Base-by-base conservation (phyloP, 495 filamentous ascomycete species). In the Aspergillus saccharolyticus region DNA sequence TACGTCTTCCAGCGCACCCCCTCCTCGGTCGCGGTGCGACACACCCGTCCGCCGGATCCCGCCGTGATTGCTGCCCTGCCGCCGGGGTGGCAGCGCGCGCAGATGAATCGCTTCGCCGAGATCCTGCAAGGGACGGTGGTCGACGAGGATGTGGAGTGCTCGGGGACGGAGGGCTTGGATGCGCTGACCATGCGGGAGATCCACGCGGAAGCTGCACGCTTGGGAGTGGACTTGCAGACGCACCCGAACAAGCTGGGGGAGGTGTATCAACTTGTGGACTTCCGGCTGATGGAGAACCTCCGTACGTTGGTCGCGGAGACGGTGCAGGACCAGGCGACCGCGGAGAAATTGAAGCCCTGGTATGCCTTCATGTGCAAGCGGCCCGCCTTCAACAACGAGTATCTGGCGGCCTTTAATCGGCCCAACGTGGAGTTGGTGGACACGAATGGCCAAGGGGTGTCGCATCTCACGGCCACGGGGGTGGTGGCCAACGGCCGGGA, bases 1-100 rank as follows among this genome's bases (percentile, higher is more conserved):
- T 75, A 73, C 12, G 73, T 79, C 16, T 72, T 77, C 57, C 76
- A 79, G 52, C 67, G 78, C 2, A 78, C 76, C 2, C 78, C 80
- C 24, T 73, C 80, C 0, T 57, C 70, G 0, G 75, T 84, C 14
- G 74, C 70, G 52, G 28, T 30, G 33, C 80, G 82, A n/a, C 67
- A 69, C 4, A 76, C 84, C 53, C 69, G 69, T 14, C 18, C 44
- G 0, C 20, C 51, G 2, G 52, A 59, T 48, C 30, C 18, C 18
- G 46, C n/a, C 20, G 10, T 4, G 17, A 46, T 44, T 0, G 30
- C 1, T 10, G 6, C 45, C 42, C 78, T 2, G 77, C 81, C 45
- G 63, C 66, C 0, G 68, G 79, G 70, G 30, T 85, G 72, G 80
- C 75, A 74, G 55, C 60, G 56, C 1, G 58, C 58, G 51, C 72